phyloP scores from a whole-genome alignment of 2,329 filamentous ascomycete genomes.

The Lecanoromycetidae sp. region DNA sequence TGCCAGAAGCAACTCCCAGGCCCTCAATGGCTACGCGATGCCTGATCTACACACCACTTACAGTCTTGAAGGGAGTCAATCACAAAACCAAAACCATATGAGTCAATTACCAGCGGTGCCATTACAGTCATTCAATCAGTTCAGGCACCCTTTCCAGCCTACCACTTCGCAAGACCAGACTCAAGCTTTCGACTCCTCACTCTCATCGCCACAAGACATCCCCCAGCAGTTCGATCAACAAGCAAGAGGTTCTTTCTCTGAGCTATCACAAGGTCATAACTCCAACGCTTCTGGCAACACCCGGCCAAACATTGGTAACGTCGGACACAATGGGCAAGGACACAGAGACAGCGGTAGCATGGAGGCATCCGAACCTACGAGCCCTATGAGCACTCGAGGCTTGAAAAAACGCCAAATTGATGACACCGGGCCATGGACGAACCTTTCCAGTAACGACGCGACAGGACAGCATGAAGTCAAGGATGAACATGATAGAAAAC shows the following conservation, averaged over 20 bases:
- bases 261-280: slow-evolving; percentile 1
- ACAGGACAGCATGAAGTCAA: slow-evolving; percentile 4
- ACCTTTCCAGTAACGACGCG: slow-evolving; percentile 3
- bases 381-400: slow-evolving; percentile 13
- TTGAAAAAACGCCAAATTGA: slow-evolving; percentile 1
- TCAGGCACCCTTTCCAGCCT: slow-evolving; percentile 6
- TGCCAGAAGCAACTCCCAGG: slow-evolving; percentile 12
- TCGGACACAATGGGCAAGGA: background rate
- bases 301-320: background rate
- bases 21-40: slow-evolving; percentile 11
- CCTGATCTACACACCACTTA: slow-evolving; percentile 2
- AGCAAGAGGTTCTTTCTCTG: slow-evolving; percentile 6
- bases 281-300: slow-evolving; percentile 2
- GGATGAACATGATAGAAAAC: slow-evolving; percentile 26
- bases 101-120: slow-evolving; percentile 3
- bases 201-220: slow-evolving; percentile 2
- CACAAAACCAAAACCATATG: slow-evolving; percentile 6
- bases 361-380: slow-evolving; percentile 9
- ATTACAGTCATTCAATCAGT: slow-evolving; percentile 8
- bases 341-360: slow-evolving; percentile 13
- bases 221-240: slow-evolving; percentile 5
- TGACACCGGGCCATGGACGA: background rate
- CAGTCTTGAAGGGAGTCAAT: background rate
- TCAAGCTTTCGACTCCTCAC: slow-evolving; percentile 1
- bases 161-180: slow-evolving; percentile 3